Percentiles rank a stretch among this genome's conserved stretches.
These are phyloP conservation scores for Elaeis guineensis DNA, from an alignment of 176 grass and related monocot species.

Conservation along the genomic window DNA sequence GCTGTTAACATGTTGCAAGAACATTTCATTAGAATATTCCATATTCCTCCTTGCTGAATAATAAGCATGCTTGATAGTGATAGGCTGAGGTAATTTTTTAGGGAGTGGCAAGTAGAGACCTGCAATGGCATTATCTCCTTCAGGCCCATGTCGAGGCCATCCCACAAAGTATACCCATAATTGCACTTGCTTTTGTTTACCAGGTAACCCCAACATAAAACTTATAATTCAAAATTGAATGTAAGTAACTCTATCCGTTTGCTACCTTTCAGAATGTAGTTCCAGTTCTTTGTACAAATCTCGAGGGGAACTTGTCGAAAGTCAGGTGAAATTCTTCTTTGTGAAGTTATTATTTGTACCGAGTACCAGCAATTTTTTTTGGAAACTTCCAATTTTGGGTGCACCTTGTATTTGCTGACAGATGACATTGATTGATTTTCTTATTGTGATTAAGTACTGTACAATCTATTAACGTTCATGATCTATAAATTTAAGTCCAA, in stretches of 20 bases:
- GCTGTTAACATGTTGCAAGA: too few relatives aligned
- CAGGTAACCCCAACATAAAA: slow-evolving; percentile 43
- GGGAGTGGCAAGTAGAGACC: slow-evolving; percentile 60
- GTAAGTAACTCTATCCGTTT: not conserved
- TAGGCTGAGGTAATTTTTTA: slow-evolving; percentile 11
- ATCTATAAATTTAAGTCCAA: too few relatives aligned
- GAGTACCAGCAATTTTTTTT: too few relatives aligned
- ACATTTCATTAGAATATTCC: too few relatives aligned
- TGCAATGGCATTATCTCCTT: slow-evolving; percentile 78
- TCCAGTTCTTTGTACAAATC: slow-evolving; percentile 84
- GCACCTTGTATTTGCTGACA: too few relatives aligned
- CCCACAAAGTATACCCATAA: slow-evolving; percentile 89
- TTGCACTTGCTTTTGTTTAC: slow-evolving; percentile 92
- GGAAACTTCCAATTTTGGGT: too few relatives aligned
- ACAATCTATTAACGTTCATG: too few relatives aligned
- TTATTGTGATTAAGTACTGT: too few relatives aligned
- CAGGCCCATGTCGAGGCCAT: slow-evolving; percentile 59
- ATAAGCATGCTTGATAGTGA: not conserved
- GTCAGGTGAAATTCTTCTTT: slow-evolving; percentile 41
- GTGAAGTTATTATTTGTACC: too few relatives aligned
- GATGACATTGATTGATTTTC: too few relatives aligned
- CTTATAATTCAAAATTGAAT: slow-evolving; percentile 1
- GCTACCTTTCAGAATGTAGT: slow-evolving; percentile 76
- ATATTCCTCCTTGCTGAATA: too few relatives aligned
- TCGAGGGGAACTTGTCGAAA: slow-evolving; percentile 85